These are phyloP conservation scores for Aspergillus fructus DNA, from an alignment of 2,329 filamentous ascomycete species.

Conservation along the genomic window DNA sequence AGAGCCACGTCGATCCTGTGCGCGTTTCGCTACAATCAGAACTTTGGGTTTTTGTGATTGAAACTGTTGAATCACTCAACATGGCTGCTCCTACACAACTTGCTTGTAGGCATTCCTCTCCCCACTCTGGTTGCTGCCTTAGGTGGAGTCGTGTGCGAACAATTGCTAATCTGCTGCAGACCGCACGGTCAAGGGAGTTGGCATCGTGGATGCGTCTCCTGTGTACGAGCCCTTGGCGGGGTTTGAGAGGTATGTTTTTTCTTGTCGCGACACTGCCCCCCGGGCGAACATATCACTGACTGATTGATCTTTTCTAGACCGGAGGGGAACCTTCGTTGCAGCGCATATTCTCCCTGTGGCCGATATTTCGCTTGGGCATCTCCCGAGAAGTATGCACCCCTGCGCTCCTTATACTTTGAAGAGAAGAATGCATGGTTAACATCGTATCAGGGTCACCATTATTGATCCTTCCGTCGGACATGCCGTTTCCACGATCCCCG, in stretches of 20 bases:
- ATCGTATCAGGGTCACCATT: constrained; percentile 66
- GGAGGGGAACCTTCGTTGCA: constrained; percentile 92
- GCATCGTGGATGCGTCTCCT: constrained; percentile 86
- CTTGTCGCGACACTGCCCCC: neutral
- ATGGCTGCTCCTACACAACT: constrained; percentile 94
- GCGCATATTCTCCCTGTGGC: constrained; percentile 91
- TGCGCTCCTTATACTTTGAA: neutral
- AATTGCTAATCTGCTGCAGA: constrained; percentile 48
- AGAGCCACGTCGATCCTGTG: constrained; percentile 1
- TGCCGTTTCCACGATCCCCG: constrained; percentile 70
- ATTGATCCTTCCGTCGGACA: constrained; percentile 77
- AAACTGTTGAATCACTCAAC: constrained; percentile 20
- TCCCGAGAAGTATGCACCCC: constrained; percentile 61
- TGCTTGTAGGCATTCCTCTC: constrained; percentile 62
- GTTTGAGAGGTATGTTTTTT: constrained; percentile 57
- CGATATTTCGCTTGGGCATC: constrained; percentile 95
- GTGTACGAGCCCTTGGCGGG: constrained; percentile 81
- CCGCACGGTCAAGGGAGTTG: constrained; percentile 95
- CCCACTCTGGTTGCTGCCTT: neutral
- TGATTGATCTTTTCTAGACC: constrained; percentile 55
- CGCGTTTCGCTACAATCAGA: constrained; percentile 8
- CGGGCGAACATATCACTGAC: constrained; percentile 11
- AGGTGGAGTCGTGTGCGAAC: neutral
- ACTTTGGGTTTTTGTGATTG: constrained; percentile 8
- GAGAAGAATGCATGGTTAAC: constrained; percentile 13